Evolutionary conservation across 441 rosid species (phyloP).

Genomic region (Adansonia madagascariensis): DNA sequence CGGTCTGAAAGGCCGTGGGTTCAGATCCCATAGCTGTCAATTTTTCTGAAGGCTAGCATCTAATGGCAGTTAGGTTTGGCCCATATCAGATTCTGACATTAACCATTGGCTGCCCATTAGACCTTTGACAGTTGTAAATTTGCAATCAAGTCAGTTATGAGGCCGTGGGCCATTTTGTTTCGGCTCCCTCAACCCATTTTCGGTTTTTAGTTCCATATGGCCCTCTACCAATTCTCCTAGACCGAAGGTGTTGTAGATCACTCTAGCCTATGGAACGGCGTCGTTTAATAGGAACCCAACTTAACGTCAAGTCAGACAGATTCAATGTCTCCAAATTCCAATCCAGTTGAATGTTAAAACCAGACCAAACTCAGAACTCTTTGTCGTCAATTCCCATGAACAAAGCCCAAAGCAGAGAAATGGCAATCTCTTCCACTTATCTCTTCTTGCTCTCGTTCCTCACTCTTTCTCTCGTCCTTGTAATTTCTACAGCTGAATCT

Average conservation of each 20-base stretch:
- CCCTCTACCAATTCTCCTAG: background rate
- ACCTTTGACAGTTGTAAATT: too few relatives aligned
- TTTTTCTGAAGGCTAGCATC: too few relatives aligned
- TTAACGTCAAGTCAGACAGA: background rate
- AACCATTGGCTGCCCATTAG: too few relatives aligned
- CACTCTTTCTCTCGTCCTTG: slow-evolving; percentile 19
- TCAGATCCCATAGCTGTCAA: slow-evolving; percentile 53
- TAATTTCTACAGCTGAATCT: slow-evolving; percentile 33
- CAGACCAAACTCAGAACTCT: background rate
- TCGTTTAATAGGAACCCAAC: background rate
- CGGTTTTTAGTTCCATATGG: background rate
- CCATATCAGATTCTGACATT: too few relatives aligned
- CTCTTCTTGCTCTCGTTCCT: slow-evolving; percentile 29
- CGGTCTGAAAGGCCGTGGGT: slow-evolving; percentile 71
- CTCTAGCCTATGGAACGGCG: background rate
- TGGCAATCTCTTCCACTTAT: slow-evolving; percentile 45
- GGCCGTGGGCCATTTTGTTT: too few relatives aligned
- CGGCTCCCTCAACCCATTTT: too few relatives aligned
- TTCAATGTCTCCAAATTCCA: background rate
- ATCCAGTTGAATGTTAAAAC: background rate
- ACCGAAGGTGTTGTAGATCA: too few relatives aligned
- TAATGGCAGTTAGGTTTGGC: too few relatives aligned
- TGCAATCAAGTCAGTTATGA: too few relatives aligned
- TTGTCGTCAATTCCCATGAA: background rate
- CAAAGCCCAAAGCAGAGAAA: slow-evolving; percentile 27